phyloP scores from a whole-genome alignment of 768 basidiomycete genomes.

The Leccinum uliginosum region DNA sequence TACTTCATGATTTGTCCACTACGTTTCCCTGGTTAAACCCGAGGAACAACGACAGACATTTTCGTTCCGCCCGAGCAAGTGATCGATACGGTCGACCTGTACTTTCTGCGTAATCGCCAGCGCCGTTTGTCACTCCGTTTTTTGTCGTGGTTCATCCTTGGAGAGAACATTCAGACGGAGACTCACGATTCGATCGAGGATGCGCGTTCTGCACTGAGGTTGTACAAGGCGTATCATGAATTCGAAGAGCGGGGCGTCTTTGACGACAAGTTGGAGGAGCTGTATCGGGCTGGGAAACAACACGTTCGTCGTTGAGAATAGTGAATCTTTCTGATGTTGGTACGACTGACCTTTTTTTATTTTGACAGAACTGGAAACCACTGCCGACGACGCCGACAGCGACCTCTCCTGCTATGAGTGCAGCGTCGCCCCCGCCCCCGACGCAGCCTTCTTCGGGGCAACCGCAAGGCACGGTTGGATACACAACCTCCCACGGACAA shows the following conservation, averaged over 20 bases:
- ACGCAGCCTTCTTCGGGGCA: neutral
- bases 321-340: neutral
- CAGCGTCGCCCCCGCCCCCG: neutral
- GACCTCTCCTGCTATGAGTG: slow-evolving; percentile 1
- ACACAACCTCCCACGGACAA: neutral
- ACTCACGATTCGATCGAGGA: slow-evolving; percentile 99
- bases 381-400: slow-evolving; percentile 26
- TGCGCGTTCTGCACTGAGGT: slow-evolving; percentile 75
- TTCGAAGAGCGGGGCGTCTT: slow-evolving; percentile 75
- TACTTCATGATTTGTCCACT: slow-evolving; percentile 24
- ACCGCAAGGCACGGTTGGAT: neutral
- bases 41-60: slow-evolving; percentile 56
- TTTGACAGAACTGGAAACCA: slow-evolving; percentile 53
- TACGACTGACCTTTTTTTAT: neutral
- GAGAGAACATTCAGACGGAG: slow-evolving; percentile 88
- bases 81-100: slow-evolving; percentile 97
- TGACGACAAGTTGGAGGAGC: slow-evolving; percentile 82
- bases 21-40: neutral
- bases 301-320: slow-evolving; percentile 43
- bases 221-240: slow-evolving; percentile 78
- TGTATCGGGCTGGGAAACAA: slow-evolving; percentile 75
- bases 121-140: slow-evolving; percentile 90
- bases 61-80: slow-evolving; percentile 95
- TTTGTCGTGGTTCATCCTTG: slow-evolving; percentile 90
- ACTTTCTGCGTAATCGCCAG: slow-evolving; percentile 75